phyloP scores from a whole-genome alignment of 345 rosid genomes.

The Eucalyptus polybractea region DNA sequence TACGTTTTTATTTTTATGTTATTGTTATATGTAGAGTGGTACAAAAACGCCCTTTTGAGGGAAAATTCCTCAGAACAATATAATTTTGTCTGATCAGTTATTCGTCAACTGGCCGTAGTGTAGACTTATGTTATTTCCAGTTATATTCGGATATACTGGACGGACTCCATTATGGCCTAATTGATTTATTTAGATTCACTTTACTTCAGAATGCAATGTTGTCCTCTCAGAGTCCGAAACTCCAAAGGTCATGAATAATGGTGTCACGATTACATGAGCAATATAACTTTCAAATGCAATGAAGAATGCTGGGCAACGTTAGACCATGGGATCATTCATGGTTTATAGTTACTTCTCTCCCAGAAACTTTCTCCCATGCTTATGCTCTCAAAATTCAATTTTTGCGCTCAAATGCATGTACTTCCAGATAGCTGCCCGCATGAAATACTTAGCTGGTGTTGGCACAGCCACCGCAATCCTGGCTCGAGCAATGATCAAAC shows the following conservation, averaged over 20 bases:
- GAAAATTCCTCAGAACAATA: background rate
- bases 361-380: background rate
- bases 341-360: background rate
- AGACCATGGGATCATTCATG: conserved; percentile 76
- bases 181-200: background rate
- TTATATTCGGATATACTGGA: background rate
- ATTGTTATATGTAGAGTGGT: background rate
- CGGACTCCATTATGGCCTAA: background rate
- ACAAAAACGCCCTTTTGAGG: background rate
- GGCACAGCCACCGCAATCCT: background rate
- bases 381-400: background rate
- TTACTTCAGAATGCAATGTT: conserved; percentile 59
- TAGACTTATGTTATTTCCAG: background rate
- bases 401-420: background rate
- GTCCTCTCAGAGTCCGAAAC: conserved; percentile 42
- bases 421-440: background rate
- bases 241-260: conserved; percentile 66
- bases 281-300: conserved; percentile 54
- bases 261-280: conserved; percentile 20
- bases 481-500: background rate
- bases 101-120: background rate
- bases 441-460: background rate
- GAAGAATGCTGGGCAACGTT: conserved; percentile 61
- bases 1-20: background rate
- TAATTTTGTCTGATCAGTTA: background rate